Evolutionary conservation across 2,329 filamentous ascomycete species (phyloP).

Genomic region (Aschersonia sp.): DNA sequence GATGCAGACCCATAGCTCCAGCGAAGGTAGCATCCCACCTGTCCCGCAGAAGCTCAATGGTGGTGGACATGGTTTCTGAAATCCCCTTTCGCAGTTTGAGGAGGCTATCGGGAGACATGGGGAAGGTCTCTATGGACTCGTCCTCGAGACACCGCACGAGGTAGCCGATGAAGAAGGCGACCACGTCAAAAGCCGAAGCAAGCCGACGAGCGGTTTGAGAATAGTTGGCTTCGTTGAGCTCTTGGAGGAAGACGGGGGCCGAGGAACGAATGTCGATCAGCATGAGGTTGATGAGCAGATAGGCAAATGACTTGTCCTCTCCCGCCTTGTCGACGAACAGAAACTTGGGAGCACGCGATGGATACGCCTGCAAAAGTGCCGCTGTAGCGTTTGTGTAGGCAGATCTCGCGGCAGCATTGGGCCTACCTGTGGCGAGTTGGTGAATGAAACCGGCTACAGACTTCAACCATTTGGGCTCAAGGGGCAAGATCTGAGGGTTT

Average conservation of each 20-base stretch:
- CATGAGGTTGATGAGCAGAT: conserved; percentile 49
- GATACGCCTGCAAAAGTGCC: conserved; percentile 41
- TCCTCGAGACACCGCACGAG: conserved; percentile 41
- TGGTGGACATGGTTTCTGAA: conserved; percentile 47
- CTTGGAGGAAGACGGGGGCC: conserved; percentile 42
- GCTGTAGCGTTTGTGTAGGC: conserved; percentile 46
- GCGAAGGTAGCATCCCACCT: conserved; percentile 55
- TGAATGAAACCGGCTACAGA: conserved; percentile 32
- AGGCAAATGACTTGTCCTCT: conserved; percentile 40
- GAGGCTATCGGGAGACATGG: conserved; percentile 42
- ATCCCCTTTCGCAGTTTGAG: conserved; percentile 46
- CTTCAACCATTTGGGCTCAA: conserved; percentile 38
- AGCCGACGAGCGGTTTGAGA: conserved; percentile 35
- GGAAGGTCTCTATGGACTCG: conserved; percentile 21
- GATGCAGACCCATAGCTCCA: conserved; percentile 46
- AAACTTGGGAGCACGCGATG: conserved; percentile 25
- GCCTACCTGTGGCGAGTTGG: conserved; percentile 37
- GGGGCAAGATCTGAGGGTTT: conserved; percentile 29
- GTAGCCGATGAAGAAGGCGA: conserved; percentile 45
- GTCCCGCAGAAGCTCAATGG: conserved; percentile 53
- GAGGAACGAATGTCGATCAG: conserved; percentile 52
- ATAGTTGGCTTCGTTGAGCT: conserved; percentile 42
- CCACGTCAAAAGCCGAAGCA: conserved; percentile 45
- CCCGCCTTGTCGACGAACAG: conserved; percentile 35
- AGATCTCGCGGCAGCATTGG: conserved; percentile 37